phyloP scores from a whole-genome alignment of 192 early-diverging fungal genomes.

The Rhizoclosmatium sp. region DNA sequence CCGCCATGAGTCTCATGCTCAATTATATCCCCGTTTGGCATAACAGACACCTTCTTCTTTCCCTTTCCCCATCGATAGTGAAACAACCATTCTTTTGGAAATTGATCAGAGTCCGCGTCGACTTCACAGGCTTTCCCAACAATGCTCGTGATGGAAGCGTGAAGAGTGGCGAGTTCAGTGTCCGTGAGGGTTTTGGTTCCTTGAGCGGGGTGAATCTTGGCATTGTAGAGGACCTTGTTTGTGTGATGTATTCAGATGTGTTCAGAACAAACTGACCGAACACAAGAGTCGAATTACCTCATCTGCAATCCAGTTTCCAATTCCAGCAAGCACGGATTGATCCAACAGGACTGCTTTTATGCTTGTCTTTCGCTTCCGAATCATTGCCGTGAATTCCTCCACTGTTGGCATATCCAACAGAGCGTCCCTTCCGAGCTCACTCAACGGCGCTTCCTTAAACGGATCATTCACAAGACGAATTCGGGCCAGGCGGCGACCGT shows the following conservation, averaged over 20 bases:
- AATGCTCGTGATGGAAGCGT: conserved; percentile 58
- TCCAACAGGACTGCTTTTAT: conserved; percentile 82
- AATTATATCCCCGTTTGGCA: conserved; percentile 67
- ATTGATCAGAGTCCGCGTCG: conserved; percentile 72
- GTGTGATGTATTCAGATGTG: too few relatives aligned
- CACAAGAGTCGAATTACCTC: conserved; percentile 48
- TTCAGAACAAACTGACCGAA: too few relatives aligned
- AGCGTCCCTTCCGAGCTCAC: conserved; percentile 82
- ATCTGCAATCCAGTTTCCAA: conserved; percentile 91
- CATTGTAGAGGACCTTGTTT: conserved; percentile 69
- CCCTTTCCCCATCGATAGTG: conserved; percentile 69
- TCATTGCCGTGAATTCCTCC: conserved; percentile 53
- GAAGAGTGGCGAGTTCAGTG: conserved; percentile 54
- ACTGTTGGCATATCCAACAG: conserved; percentile 60
- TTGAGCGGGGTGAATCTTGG: conserved; percentile 74
- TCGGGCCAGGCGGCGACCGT: conserved; percentile 73
- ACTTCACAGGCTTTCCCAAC: conserved; percentile 59
- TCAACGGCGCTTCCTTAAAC: conserved; percentile 44
- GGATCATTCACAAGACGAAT: conserved; percentile 68
- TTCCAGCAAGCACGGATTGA: conserved; percentile 78
- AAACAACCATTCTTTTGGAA: conserved; percentile 82
- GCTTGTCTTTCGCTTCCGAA: conserved; percentile 53
- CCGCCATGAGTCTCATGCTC: conserved; percentile 76
- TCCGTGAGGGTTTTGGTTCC: conserved; percentile 55
- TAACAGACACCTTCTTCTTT: conserved; percentile 34